phyloP scores from a whole-genome alignment of 805 yeast genomes.

The Kluyveromyces siamensis region DNA sequence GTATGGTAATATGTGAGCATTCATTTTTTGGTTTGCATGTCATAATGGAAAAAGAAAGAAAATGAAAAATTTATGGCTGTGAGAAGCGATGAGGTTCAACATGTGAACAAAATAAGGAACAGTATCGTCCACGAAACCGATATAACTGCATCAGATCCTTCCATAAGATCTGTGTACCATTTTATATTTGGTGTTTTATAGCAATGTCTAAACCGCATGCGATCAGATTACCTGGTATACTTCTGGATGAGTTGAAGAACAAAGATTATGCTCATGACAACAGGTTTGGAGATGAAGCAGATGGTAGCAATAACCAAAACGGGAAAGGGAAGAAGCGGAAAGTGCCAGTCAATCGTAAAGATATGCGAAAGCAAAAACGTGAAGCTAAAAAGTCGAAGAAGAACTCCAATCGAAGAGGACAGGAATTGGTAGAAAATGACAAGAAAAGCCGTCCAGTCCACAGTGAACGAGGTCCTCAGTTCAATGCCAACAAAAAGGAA shows the following conservation, averaged over 20 bases:
- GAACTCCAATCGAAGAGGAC: not conserved
- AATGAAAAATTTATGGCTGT: conserved; percentile 2
- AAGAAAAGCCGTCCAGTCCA: not conserved
- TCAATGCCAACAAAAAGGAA: conserved; percentile 5
- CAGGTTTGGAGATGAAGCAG: conserved; percentile 26
- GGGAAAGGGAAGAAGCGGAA: not conserved
- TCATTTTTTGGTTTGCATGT: not conserved
- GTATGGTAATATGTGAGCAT: not conserved
- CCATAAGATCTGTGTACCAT: not conserved
- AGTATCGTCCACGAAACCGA: not conserved
- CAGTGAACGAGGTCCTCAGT: not conserved
- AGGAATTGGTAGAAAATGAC: not conserved
- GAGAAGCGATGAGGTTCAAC: conserved; percentile 9
- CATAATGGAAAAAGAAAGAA: conserved; percentile 1
- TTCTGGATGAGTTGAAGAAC: conserved; percentile 44
- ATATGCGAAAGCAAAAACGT: conserved; percentile 34
- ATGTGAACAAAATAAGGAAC: not conserved
- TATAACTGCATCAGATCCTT: not conserved
- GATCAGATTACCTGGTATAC: conserved; percentile 47
- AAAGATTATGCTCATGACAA: conserved; percentile 30
- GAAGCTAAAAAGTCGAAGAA: conserved; percentile 25
- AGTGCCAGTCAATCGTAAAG: conserved; percentile 31
- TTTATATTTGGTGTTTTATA: not conserved
- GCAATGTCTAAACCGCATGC: conserved; percentile 27
- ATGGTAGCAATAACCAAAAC: conserved; percentile 27